Base-by-base conservation (phyloP, 805 yeast species). In the Ogataea zsoltii region DNA sequence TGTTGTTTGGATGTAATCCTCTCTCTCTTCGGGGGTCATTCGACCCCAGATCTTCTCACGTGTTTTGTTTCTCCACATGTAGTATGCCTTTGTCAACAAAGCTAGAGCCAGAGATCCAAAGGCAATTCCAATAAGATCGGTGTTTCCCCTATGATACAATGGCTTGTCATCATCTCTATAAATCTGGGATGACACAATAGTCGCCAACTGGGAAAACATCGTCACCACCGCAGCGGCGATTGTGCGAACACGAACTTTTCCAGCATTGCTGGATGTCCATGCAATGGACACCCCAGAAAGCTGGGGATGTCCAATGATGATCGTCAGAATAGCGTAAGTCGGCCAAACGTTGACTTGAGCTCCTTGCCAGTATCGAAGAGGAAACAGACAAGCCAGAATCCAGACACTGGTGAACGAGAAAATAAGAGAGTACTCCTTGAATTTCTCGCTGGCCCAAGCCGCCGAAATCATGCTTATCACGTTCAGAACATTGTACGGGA, bases 1-100 rank as follows among this genome's bases (percentile, higher is more conserved):
- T 3, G 83, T 71, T 10, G 59, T 66, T n/a, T 44, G 48, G n/a
- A 69, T 50, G 57, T 83, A 82, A 1, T 67, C 58, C 4, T 61
- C 67, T 51, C 72, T 72, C 57, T 82, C 79, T 26, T 76, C 79
- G 2, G 46, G 50, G 1, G 75, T 60, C 72, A 79, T 45, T 1
- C 58, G 56, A 28, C 67, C 62, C 88, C 88, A 83, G 18, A 56
- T 56, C 42, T 47, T 48, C 1, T 68, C 76, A 37, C 74, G 72
- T 33, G 56, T 53, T 36, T 50, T 51, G 43, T 65, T 65, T 47
- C 63, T 54, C 88, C 87, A 82, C 10, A 51, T 45, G 43, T 63
- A 66, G 42, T 62, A 65, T 12, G 45, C 19, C 43, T 59, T 61
- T 11, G 54, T 48, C 4, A 51, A 36, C 13, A 61, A 9, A 16